Percentiles rank a stretch among this genome's conserved stretches.
phyloP scores from a whole-genome alignment of 2,329 filamentous ascomycete genomes.

The Hirsutella thompsonii region DNA sequence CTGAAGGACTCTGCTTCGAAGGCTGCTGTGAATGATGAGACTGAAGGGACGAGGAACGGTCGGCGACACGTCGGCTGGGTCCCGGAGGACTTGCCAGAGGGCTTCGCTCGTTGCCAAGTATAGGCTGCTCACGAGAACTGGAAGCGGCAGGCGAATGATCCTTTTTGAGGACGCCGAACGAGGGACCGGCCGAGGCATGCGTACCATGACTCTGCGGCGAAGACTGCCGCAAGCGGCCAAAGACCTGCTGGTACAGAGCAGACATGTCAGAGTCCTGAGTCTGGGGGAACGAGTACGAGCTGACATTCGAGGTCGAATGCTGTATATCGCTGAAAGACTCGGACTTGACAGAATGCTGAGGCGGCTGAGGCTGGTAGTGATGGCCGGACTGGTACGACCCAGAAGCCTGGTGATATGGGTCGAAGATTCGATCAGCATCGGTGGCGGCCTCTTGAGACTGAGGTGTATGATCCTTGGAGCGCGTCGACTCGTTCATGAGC shows the following conservation, averaged over 20 bases:
- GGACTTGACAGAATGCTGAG: constrained; percentile 1
- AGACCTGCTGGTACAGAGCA: constrained; percentile 23
- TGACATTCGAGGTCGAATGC: constrained; percentile 11
- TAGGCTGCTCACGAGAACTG: constrained; percentile 25
- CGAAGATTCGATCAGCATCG: constrained; percentile 15
- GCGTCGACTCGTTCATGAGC: constrained; percentile 26
- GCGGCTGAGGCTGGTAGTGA: constrained; percentile 10
- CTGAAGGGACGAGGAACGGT: constrained; percentile 20
- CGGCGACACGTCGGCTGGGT: constrained; percentile 23
- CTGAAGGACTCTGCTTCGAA: constrained; percentile 14
- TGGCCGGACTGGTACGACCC: constrained; percentile 13
- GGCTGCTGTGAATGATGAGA: constrained; percentile 13
- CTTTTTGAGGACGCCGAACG: constrained; percentile 42
- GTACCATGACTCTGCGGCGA: constrained; percentile 28
- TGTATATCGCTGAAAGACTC: constrained; percentile 14
- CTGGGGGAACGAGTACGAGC: constrained; percentile 13
- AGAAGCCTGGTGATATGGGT: constrained; percentile 15
- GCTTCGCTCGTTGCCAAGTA: constrained; percentile 27
- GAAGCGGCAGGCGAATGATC: constrained; percentile 26
- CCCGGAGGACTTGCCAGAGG: constrained; percentile 29
- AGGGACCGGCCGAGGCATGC: constrained; percentile 19
- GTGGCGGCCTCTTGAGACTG: constrained; percentile 23
- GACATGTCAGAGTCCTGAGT: constrained; percentile 25
- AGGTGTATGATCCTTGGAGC: constrained; percentile 30
- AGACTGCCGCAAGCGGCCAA: constrained; percentile 22